A percentile compares a stretch with the other conserved stretches of the same genome.
Conservation (phyloP, 2,329 filamentous ascomycete genomes). For the Mycogone perniciosa region DNA sequence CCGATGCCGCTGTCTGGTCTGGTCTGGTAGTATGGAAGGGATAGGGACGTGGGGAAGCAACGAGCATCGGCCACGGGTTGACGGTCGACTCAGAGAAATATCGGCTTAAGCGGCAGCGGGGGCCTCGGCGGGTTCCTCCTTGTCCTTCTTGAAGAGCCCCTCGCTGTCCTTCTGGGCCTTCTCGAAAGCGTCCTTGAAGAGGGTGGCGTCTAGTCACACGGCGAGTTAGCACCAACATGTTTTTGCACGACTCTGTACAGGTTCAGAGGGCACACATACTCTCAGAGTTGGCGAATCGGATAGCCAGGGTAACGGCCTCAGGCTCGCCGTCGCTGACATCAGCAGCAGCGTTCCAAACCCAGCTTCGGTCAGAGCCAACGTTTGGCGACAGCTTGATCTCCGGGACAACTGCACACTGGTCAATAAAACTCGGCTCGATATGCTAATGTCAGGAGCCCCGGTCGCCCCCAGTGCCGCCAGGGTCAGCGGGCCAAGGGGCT, state of each 20-base stretch:
- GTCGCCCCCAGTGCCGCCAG: not conserved
- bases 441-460: not conserved
- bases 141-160: conserved; percentile 60
- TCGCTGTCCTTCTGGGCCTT: conserved; percentile 97
- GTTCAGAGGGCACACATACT: conserved; percentile 54
- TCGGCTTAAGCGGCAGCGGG: conserved; percentile 18
- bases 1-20: conserved; percentile 2
- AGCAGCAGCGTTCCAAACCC: conserved; percentile 98
- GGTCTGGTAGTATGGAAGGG: not conserved
- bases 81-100: not conserved
- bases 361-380: conserved; percentile 94
- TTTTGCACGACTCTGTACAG: not conserved
- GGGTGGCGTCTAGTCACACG: conserved; percentile 68
- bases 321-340: conserved; percentile 98
- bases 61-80: conserved; percentile 8
- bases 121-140: conserved; percentile 22
- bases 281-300: conserved; percentile 95
- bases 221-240: conserved; percentile 7
- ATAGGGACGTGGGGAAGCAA: conserved; percentile 2
- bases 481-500: not conserved
- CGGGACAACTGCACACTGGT: conserved; percentile 63
- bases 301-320: conserved; percentile 91
- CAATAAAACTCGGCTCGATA: conserved; percentile 6
- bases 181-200: conserved; percentile 96
- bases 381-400: conserved; percentile 99